A percentile compares a stretch with the other conserved stretches of the same genome.
Conservation (phyloP, 768 basidiomycete genomes). For the Amanita inopinata region DNA sequence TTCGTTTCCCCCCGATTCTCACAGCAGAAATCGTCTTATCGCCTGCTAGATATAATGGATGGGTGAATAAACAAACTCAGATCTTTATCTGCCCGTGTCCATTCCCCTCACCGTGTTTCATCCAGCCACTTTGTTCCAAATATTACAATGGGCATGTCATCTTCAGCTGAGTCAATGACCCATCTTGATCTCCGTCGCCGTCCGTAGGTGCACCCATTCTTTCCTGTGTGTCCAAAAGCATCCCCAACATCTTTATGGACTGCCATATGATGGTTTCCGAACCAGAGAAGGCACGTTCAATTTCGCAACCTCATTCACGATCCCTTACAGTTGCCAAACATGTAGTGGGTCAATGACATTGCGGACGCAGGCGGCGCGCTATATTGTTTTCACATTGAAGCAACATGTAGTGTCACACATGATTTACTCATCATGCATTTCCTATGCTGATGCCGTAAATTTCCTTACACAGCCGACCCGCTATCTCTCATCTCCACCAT, state of each 20-base stretch:
- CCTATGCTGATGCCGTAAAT: constrained; percentile 3
- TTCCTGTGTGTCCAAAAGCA: constrained; percentile 70
- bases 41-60: constrained; percentile 84
- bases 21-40: constrained; percentile 3
- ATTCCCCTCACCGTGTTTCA: constrained; percentile 10
- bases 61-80: constrained; percentile 43
- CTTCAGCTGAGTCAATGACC: constrained; percentile 1
- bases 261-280: constrained; percentile 99
- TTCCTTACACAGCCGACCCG: constrained; percentile 42
- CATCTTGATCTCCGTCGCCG: constrained; percentile 9
- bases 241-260: constrained; percentile 98
- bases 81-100: constrained; percentile 9
- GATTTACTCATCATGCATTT: too few species aligned
- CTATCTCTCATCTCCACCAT: constrained; percentile 72
- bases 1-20: constrained; percentile 19
- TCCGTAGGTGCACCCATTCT: constrained; percentile 76
- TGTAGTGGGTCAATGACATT: constrained; percentile 92
- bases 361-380: constrained; percentile 91
- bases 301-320: background rate
- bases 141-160: constrained; percentile 82
- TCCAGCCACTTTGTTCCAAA: constrained; percentile 94
- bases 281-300: constrained; percentile 63
- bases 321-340: background rate
- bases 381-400: constrained; percentile 97
- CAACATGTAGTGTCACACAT: too few species aligned